A percentile compares a stretch with the other conserved stretches of the same genome.
These are phyloP conservation scores for Euphorbia pulcherrima DNA, from an alignment of 345 rosid species.

Conservation along the genomic window DNA sequence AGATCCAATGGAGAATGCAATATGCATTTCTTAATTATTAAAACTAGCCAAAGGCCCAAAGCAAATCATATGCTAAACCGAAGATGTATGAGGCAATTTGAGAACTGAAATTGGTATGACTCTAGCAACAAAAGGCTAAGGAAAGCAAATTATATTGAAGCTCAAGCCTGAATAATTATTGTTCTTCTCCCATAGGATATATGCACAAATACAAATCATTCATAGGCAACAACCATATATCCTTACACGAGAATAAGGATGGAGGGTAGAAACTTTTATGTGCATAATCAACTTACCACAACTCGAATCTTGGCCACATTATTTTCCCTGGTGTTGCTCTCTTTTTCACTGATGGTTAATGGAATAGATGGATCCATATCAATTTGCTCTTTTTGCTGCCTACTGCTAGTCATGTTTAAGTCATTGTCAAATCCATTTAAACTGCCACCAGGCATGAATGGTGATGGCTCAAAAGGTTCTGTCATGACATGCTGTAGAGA, in stretches of 20 bases:
- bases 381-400: constrained; percentile 45
- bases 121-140: background rate
- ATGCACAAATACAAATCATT: background rate
- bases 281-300: constrained; percentile 59
- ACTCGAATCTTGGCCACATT: constrained; percentile 93
- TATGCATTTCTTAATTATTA: background rate
- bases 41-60: background rate
- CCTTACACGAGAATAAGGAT: background rate
- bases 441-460: constrained; percentile 60
- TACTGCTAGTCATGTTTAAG: constrained; percentile 40
- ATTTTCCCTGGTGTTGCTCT: constrained; percentile 60
- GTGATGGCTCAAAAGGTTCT: constrained; percentile 92
- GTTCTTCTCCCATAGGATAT: background rate
- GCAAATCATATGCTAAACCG: background rate
- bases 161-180: background rate
- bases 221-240: background rate
- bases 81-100: background rate
- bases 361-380: constrained; percentile 55
- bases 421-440: constrained; percentile 66
- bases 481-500: constrained; percentile 76
- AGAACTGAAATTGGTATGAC: background rate
- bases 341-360: constrained; percentile 56
- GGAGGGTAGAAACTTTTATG: background rate
- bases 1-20: background rate
- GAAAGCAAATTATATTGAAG: background rate